phyloP scores from a whole-genome alignment of 2,329 filamentous ascomycete species.

The Neoarthrinium moseri region DNA sequence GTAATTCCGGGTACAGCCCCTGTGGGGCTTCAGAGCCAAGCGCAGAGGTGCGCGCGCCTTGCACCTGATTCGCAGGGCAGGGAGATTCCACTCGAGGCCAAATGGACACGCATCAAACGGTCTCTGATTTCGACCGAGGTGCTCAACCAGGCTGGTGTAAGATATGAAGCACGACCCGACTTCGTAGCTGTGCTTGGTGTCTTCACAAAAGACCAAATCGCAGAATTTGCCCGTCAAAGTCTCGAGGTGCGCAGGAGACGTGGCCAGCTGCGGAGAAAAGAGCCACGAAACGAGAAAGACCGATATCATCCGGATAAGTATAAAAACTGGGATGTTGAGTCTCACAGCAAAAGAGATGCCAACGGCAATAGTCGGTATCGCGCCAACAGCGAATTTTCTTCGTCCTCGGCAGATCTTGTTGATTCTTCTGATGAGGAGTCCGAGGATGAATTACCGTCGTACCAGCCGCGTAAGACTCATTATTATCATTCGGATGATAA shows the following conservation, averaged over 20 bases:
- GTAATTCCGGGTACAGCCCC: slow-evolving; percentile 10
- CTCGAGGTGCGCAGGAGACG: slow-evolving; percentile 41
- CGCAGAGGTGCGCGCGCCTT: slow-evolving; percentile 35
- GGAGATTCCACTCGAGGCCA: slow-evolving; percentile 55
- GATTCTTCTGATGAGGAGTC: slow-evolving; percentile 24
- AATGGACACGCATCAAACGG: slow-evolving; percentile 59
- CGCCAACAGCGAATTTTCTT: slow-evolving; percentile 20
- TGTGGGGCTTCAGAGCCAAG: slow-evolving; percentile 12
- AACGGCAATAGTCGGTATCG: slow-evolving; percentile 17
- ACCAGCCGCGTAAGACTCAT: neutral
- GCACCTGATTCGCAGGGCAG: slow-evolving; percentile 57
- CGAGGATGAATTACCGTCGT: slow-evolving; percentile 5
- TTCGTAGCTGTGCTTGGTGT: slow-evolving; percentile 61
- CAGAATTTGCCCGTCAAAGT: slow-evolving; percentile 48
- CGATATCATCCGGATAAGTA: slow-evolving; percentile 30
- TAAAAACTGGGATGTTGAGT: slow-evolving; percentile 26
- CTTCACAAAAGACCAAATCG: slow-evolving; percentile 50
- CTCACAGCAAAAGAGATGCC: slow-evolving; percentile 8
- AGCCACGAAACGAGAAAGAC: slow-evolving; percentile 18
- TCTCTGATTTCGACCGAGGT: slow-evolving; percentile 58
- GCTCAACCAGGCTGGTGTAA: slow-evolving; percentile 51
- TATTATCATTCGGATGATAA: slow-evolving; percentile 15
- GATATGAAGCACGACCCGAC: slow-evolving; percentile 59
- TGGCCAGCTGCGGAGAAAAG: slow-evolving; percentile 24
- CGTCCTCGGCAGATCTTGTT: slow-evolving; percentile 21